Evolutionary conservation across 208 protist genomes (phyloP), one percentile per base, ranked within the genome.

Genomic region (Trypanosoma rangeli): DNA sequence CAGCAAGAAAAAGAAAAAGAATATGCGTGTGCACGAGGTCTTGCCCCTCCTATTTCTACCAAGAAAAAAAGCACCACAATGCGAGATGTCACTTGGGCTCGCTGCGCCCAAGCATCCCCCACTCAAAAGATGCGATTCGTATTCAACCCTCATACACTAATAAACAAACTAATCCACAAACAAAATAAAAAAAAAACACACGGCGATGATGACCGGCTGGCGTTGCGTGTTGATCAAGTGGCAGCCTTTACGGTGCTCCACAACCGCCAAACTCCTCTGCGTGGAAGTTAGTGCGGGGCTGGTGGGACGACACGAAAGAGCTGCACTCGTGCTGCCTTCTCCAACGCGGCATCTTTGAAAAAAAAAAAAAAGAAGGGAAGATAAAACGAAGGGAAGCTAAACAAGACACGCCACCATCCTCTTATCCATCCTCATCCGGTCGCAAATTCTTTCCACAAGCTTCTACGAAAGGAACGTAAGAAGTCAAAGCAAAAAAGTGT

Each of bases 301-400:
- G 55, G 33, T n/a, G 29, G 53, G 42, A 39, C 22, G 20, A 54
- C 29, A 53, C 5, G 44, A 53, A 64, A 26, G 5, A 62, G 5
- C 42, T 9, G 26, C 49, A 46, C 15, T 18, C 15, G 8, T 9
- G n/a, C 42, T 9, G 26, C 49, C 8, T 46, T 18, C 15, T 16
- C 42, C 42, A 46, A 46, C 42, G 42, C 42, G 42, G 42, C 15
- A 5, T 46, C 42, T 15, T 46, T 18, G 49, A 24, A 26, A 1
- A 10, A 1, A 26, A 12, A 26, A 53, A 53, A 26, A 53, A 26
- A 53, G 16, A 20, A 58, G 12, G 29, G 54, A 62, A 68, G 67
- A 73, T 46, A 52, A 73, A 53, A 54, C 22, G 35, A 68, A 73
- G 55, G 37, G 33, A 35, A 50, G 53, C n/a, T 56, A 64, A 50